phyloP scores from a whole-genome alignment of 2,329 filamentous ascomycete genomes.

The Pseudocercospora pini-densiflorae region DNA sequence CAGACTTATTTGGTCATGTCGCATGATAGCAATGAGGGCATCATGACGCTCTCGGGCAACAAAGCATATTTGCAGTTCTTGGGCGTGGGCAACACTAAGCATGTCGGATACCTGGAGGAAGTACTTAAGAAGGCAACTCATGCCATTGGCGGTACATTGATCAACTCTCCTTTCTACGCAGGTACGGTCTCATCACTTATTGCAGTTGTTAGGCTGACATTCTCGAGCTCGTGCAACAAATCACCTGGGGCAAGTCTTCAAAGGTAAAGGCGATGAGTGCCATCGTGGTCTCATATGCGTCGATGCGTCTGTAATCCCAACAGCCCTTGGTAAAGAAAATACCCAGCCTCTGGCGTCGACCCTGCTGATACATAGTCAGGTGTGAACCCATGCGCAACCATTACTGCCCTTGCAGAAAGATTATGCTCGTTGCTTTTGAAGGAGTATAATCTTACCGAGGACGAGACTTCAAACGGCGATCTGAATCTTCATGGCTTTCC shows the following conservation, averaged over 20 bases:
- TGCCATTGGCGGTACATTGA: conserved; percentile 60
- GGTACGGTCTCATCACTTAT: background rate
- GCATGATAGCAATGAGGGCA: conserved; percentile 67
- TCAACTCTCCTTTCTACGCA: conserved; percentile 1
- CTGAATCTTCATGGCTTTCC: background rate
- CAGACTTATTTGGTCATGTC: conserved; percentile 70
- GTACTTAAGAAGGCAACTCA: conserved; percentile 60
- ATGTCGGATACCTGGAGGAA: conserved; percentile 37
- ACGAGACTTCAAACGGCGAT: background rate
- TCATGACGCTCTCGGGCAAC: conserved; percentile 63
- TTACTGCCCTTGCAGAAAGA: conserved; percentile 69
- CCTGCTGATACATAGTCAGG: background rate
- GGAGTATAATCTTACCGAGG: background rate
- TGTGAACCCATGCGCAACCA: conserved; percentile 70
- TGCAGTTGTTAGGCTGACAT: background rate
- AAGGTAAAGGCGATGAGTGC: conserved; percentile 55
- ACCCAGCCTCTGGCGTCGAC: background rate
- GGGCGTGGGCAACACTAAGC: conserved; percentile 50
- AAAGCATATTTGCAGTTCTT: conserved; percentile 64
- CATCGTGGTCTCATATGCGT: conserved; percentile 65
- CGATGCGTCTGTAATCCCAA: conserved; percentile 66
- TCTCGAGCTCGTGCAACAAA: conserved; percentile 59
- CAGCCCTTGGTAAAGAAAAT: conserved; percentile 58
- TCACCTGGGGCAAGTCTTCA: conserved; percentile 65
- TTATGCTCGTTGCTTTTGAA: conserved; percentile 52